Evolutionary conservation across 345 rosid genomes (phyloP).

Genomic region (Melaleuca quinquenervia): DNA sequence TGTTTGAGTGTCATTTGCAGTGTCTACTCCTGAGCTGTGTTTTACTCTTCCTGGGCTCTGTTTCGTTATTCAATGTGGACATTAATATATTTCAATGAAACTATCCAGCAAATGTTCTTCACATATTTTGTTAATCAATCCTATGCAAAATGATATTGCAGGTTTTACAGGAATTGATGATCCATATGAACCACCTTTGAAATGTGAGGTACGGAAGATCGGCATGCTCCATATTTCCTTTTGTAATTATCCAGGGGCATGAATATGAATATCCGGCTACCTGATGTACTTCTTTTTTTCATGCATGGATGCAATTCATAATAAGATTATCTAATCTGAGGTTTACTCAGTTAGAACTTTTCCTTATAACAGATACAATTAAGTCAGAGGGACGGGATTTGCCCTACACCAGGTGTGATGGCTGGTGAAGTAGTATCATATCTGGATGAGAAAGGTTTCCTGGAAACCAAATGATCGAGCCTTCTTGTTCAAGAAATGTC

Average conservation of each 20-base stretch:
- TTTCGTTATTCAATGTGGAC: not conserved
- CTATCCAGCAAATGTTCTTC: not conserved
- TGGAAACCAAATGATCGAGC: slow-evolving; percentile 22
- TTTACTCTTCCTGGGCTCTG: not conserved
- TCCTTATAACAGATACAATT: slow-evolving; percentile 51
- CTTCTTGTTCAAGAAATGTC: not conserved
- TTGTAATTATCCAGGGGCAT: not conserved
- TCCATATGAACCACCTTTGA: slow-evolving; percentile 78
- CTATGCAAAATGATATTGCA: slow-evolving; percentile 9
- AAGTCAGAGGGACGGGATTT: slow-evolving; percentile 47
- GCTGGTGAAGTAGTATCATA: slow-evolving; percentile 62
- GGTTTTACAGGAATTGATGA: slow-evolving; percentile 97
- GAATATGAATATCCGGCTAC: not conserved
- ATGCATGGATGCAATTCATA: not conserved
- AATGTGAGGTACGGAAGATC: slow-evolving; percentile 50
- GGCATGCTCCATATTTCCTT: not conserved
- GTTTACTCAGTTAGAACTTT: not conserved
- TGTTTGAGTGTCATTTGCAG: not conserved
- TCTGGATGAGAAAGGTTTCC: slow-evolving; percentile 65
- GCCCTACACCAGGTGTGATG: slow-evolving; percentile 64
- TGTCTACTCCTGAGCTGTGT: not conserved
- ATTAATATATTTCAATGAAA: not conserved
- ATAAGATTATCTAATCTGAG: not conserved
- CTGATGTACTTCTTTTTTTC: not conserved
- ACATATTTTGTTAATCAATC: not conserved